phyloP scores from a whole-genome alignment of 805 yeast genomes.

The Pichia eremophila region DNA sequence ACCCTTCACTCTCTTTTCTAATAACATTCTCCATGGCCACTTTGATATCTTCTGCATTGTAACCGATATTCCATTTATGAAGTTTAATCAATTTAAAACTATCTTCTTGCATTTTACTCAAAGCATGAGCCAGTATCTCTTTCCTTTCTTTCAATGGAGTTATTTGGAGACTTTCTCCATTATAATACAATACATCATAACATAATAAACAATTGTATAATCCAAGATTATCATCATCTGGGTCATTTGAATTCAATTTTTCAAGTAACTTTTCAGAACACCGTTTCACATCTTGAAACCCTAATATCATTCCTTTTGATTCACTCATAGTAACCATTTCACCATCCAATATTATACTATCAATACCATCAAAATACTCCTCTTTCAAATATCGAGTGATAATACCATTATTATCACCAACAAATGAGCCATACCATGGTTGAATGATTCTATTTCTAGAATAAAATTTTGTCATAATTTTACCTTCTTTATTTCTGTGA shows the following conservation, averaged over 20 bases:
- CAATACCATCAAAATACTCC: constrained; percentile 21
- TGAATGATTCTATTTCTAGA: constrained; percentile 61
- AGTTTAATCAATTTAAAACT: constrained; percentile 41
- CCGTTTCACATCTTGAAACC: constrained; percentile 73
- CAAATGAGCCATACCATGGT: constrained; percentile 35
- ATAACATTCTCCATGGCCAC: constrained; percentile 50
- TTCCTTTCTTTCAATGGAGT: constrained; percentile 50
- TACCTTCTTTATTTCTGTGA: constrained; percentile 31
- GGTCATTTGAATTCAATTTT: background rate
- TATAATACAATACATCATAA: constrained; percentile 66
- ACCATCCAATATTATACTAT: constrained; percentile 60
- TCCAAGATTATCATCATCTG: constrained; percentile 11
- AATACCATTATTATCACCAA: constrained; percentile 17
- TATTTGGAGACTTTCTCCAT: constrained; percentile 53
- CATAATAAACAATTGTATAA: constrained; percentile 48
- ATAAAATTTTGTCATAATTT: constrained; percentile 57
- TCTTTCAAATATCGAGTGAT: constrained; percentile 26
- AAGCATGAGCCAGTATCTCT: constrained; percentile 34
- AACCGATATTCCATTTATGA: constrained; percentile 31
- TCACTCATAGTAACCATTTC: constrained; percentile 90
- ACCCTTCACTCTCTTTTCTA: constrained; percentile 64
- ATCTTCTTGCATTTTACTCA: constrained; percentile 34
- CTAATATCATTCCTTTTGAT: constrained; percentile 36
- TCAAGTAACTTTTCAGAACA: background rate
- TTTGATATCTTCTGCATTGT: constrained; percentile 37